These are phyloP conservation scores for Spizellomyces sp. DNA, from an alignment of 192 early-diverging fungal species.

Conservation along the genomic window DNA sequence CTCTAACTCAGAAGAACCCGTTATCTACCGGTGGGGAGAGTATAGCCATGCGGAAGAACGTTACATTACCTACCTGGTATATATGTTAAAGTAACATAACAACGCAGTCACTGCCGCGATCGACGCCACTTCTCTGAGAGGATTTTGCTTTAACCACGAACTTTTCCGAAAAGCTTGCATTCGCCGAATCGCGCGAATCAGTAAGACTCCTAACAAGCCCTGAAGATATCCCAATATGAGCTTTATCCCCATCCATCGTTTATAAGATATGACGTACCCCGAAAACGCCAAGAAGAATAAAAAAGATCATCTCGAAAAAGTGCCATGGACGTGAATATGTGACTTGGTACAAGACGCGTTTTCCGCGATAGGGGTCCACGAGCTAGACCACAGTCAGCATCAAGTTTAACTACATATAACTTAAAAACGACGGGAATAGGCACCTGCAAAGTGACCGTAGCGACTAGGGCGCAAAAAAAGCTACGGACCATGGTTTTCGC, in stretches of 20 bases:
- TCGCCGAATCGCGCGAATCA: conserved; percentile 70
- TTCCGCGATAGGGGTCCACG: conserved; percentile 57
- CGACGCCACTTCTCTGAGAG: conserved; percentile 72
- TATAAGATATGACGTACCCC: conserved; percentile 53
- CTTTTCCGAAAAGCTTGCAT: conserved; percentile 72
- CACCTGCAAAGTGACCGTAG: conserved; percentile 81
- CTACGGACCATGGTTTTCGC: conserved; percentile 93
- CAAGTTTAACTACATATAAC: background rate
- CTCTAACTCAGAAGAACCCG: conserved; percentile 50
- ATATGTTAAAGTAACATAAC: conserved; percentile 78
- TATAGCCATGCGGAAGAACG: background rate
- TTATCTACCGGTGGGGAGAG: too few relatives aligned
- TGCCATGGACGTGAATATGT: conserved; percentile 89
- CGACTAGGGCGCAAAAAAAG: conserved; percentile 91
- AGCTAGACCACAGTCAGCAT: conserved; percentile 71
- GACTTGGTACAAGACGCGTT: conserved; percentile 69
- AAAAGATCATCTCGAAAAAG: conserved; percentile 88
- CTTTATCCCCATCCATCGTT: background rate
- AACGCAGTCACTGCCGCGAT: conserved; percentile 73
- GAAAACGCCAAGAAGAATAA: conserved; percentile 78
- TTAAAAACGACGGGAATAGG: conserved; percentile 3
- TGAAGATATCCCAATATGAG: conserved; percentile 31
- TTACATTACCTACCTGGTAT: conserved; percentile 60
- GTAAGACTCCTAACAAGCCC: conserved; percentile 85
- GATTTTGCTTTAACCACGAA: conserved; percentile 68